Percentiles rank a stretch among this genome's conserved stretches.
phyloP scores from a whole-genome alignment of 2,329 filamentous ascomycete species.

The Botryotinia calthae region DNA sequence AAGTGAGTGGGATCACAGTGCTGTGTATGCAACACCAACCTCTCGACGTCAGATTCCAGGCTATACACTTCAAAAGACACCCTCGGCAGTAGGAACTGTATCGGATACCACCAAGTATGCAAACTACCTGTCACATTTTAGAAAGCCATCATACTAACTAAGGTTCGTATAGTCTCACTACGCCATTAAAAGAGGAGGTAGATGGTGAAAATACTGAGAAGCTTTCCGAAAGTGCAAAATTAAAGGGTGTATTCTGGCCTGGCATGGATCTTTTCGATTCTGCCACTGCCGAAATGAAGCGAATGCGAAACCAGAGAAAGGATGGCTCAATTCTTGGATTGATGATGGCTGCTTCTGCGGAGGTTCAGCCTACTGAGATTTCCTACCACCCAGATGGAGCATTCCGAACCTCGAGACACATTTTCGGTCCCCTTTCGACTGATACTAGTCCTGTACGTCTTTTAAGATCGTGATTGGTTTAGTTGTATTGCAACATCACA shows the following conservation, averaged over 20 bases:
- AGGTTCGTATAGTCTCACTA: conserved; percentile 26
- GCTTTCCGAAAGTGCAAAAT: conserved; percentile 37
- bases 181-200: conserved; percentile 28
- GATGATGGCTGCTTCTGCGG: conserved; percentile 62
- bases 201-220: conserved; percentile 28
- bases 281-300: conserved; percentile 68
- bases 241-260: conserved; percentile 73
- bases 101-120: conserved; percentile 32
- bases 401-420: conserved; percentile 52
- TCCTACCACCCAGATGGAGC: conserved; percentile 57
- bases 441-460: conserved; percentile 50
- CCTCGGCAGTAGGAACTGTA: conserved; percentile 9
- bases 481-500: background rate
- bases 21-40: conserved; percentile 35
- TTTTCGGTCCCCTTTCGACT: conserved; percentile 58
- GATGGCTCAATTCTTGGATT: conserved; percentile 66
- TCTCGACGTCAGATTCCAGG: conserved; percentile 31
- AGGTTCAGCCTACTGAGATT: conserved; percentile 62
- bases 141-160: background rate
- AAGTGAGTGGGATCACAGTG: conserved; percentile 27
- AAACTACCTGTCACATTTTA: background rate
- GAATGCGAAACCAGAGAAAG: conserved; percentile 77
- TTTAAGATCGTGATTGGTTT: background rate
- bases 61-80: conserved; percentile 25
- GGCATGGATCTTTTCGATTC: conserved; percentile 83